These are phyloP conservation scores for Fusarium denticulatum DNA, from an alignment of 2,329 filamentous ascomycete genomes.

Conservation along the genomic window DNA sequence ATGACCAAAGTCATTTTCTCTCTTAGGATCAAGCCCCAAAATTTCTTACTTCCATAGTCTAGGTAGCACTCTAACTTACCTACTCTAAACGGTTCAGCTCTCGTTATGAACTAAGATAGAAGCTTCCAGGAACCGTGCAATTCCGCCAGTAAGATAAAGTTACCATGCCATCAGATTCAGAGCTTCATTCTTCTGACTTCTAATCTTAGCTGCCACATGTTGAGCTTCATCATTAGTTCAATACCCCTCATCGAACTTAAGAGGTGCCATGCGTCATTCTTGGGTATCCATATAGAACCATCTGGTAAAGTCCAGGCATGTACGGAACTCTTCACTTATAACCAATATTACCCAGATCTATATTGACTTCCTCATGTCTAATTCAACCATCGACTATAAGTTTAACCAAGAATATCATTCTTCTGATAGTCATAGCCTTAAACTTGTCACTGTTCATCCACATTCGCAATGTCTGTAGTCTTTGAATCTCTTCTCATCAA, in stretches of 20 bases:
- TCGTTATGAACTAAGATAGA: background rate
- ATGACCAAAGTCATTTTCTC: background rate
- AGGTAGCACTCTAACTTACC: background rate
- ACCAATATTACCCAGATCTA: background rate
- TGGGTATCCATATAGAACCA: slow-evolving; percentile 20
- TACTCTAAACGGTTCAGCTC: background rate
- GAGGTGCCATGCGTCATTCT: slow-evolving; percentile 12
- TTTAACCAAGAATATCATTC: background rate
- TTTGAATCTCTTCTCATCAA: slow-evolving; percentile 48
- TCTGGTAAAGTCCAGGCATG: slow-evolving; percentile 9
- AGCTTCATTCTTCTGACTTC: background rate
- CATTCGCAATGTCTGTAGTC: slow-evolving; percentile 39
- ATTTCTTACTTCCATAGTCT: background rate
- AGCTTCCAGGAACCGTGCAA: slow-evolving; percentile 13
- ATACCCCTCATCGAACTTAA: slow-evolving; percentile 16
- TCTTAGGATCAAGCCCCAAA: background rate
- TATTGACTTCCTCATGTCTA: background rate
- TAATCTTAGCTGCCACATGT: background rate
- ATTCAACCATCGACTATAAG: background rate
- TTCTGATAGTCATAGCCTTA: background rate
- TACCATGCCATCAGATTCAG: background rate
- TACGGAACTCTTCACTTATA: background rate
- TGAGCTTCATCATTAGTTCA: slow-evolving; percentile 27
- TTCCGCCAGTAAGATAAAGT: background rate
- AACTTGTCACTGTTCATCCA: background rate